These are phyloP conservation scores for Iberis pinnata DNA, from an alignment of 345 rosid genomes.

Conservation along the genomic window DNA sequence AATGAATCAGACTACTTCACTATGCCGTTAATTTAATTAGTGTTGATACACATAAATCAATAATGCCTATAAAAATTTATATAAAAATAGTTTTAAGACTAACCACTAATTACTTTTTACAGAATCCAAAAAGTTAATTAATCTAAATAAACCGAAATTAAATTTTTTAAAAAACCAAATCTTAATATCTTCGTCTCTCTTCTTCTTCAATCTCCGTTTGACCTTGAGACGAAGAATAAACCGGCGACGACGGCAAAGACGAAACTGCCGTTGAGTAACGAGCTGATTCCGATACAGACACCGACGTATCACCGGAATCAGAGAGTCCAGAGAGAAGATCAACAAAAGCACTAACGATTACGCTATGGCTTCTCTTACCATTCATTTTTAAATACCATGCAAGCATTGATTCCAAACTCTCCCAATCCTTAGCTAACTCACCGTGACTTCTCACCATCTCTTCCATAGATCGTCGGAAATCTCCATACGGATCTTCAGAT, in stretches of 20 bases:
- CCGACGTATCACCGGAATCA: constrained; percentile 24
- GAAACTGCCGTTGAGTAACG: constrained; percentile 31
- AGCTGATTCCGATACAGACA: constrained; percentile 21
- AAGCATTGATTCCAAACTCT: constrained; percentile 59
- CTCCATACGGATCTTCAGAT: constrained; percentile 71
- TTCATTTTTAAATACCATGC: constrained; percentile 80
- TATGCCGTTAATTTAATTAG: no score
- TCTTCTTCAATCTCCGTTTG: constrained; percentile 34
- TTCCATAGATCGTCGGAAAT: constrained; percentile 82
- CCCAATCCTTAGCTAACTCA: constrained; percentile 55
- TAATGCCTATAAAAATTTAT: constrained; percentile 4
- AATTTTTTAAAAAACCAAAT: constrained; percentile 1
- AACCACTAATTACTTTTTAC: constrained; percentile 29
- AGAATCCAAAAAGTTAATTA: constrained; percentile 13
- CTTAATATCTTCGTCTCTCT: constrained; percentile 27
- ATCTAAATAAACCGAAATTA: constrained; percentile 13
- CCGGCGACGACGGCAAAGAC: constrained; percentile 31
- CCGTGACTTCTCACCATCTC: constrained; percentile 81
- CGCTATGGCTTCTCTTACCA: constrained; percentile 61
- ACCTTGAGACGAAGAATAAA: constrained; percentile 13
- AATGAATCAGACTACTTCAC: no score
- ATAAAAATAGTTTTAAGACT: neutral
- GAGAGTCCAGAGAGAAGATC: constrained; percentile 52
- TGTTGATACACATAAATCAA: no score
- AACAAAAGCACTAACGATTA: constrained; percentile 69